Percentiles rank a stretch among this genome's conserved stretches.
Conservation (phyloP, 139 green algal genomes). For the Closterium sp. region DNA sequence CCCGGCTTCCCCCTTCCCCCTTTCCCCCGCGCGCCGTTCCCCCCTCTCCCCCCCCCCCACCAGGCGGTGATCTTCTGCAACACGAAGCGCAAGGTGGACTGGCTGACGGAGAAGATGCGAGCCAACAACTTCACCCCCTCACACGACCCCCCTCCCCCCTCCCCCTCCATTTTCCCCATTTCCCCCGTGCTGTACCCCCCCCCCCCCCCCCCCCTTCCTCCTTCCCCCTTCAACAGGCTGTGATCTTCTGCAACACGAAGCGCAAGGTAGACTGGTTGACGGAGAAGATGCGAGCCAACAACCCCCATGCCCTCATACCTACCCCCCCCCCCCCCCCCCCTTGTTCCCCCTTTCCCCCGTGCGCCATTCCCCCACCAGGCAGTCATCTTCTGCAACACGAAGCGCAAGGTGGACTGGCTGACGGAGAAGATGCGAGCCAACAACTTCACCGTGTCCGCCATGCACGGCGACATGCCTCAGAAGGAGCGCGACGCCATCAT, state of each 20-base stretch:
- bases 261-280: slow-evolving; percentile 95
- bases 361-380: slow-evolving; percentile 58
- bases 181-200: too few species aligned
- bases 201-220: too few species aligned
- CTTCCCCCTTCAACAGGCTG: slow-evolving; percentile 56
- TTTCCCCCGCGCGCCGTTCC: too few species aligned
- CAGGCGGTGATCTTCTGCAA: slow-evolving; percentile 98
- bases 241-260: slow-evolving; percentile 99
- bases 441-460: slow-evolving; percentile 97
- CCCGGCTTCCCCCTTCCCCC: too few species aligned
- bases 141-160: too few species aligned
- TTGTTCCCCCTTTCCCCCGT: too few species aligned
- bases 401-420: slow-evolving; percentile 94
- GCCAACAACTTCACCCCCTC: slow-evolving; percentile 98
- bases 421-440: slow-evolving; percentile 93
- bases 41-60: too few species aligned
- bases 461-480: slow-evolving; percentile 99
- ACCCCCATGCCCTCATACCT: too few species aligned
- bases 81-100: slow-evolving; percentile 94
- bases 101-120: slow-evolving; percentile 95
- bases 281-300: slow-evolving; percentile 79
- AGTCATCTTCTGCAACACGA: slow-evolving; percentile 99
- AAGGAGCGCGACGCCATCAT: slow-evolving; percentile 53
- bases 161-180: too few species aligned
- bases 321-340: too few species aligned